Evolutionary conservation across 768 basidiomycete species (phyloP), one percentile per base, ranked within the genome.

Genomic region (Russula olivacea): DNA sequence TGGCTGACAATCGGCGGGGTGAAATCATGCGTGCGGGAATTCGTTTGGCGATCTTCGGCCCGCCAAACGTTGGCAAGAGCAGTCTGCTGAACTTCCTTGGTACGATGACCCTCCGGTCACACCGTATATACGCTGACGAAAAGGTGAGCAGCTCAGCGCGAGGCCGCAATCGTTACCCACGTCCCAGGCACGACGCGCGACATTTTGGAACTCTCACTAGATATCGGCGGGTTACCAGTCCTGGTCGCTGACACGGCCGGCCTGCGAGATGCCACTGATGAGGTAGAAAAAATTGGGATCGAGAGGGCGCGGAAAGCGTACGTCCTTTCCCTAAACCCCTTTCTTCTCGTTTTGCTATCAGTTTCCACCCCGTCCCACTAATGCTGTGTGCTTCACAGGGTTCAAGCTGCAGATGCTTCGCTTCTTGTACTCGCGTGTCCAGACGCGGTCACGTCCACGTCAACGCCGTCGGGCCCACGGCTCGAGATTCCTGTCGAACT

Each of bases 31-130:
- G 91, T 14, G 83, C 85, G 1, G 94, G 93, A 2, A 82, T 95
- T 53, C 85, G 83, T 50, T 77, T 96, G 10, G 87, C 90, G 15
- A 94, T 97, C 43, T 93, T 94, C 69, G 93, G 93, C 0, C 91
- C 93, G 25, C 91, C 94, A 0, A 97, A 97, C 69, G 92, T 89
- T 1, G 94, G 93, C n/a, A 97, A 96, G 76, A 93, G 91, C 70
- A 91, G 87, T 69, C 72, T 93, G 21, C 79, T 93, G 52, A 96
- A 96, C 69, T 92, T 86, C 71, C 77, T 96, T 14, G 89, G 93
- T 87, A 69, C 28, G 25, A 14, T 12, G 15, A 11, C 9, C 25
- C 8, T 17, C 12, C 43, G 48, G 12, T 17, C 32, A 41, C 40
- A 25, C 40, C 49, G 34, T 12, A 7, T 17, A 17, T n/a, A 7